phyloP scores from a whole-genome alignment of 73 alveolate genomes.

The Paramecium sonneborni region DNA sequence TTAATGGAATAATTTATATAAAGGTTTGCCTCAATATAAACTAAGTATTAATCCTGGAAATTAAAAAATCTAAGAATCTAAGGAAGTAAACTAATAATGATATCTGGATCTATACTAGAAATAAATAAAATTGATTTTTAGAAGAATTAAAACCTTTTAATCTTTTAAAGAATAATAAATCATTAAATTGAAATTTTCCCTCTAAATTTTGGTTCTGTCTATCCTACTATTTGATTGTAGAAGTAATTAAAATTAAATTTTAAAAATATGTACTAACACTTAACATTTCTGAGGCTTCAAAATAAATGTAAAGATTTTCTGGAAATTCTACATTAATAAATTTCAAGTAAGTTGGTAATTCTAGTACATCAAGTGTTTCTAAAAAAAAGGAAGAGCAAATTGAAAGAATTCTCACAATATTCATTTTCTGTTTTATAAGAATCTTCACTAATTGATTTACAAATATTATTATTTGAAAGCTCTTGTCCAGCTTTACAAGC shows the following conservation, averaged over 20 bases:
- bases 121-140: too few species aligned
- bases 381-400: background rate
- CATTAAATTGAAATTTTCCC: background rate
- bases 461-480: background rate
- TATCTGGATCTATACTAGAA: background rate
- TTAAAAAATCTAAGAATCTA: too few species aligned
- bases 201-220: background rate
- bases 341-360: background rate
- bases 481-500: too few species aligned
- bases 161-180: too few species aligned
- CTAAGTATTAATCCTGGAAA: background rate
- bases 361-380: background rate
- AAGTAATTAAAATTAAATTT: background rate
- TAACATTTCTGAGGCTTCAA: background rate
- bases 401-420: background rate
- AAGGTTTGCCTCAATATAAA: background rate
- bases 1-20: background rate
- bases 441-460: background rate
- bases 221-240: background rate
- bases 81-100: background rate
- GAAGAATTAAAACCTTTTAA: too few species aligned
- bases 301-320: background rate
- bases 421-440: background rate
- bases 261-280: background rate
- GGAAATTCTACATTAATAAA: background rate